Conservation (phyloP, 352 stramenopile genomes). For the Globisporangium spiculum region DNA sequence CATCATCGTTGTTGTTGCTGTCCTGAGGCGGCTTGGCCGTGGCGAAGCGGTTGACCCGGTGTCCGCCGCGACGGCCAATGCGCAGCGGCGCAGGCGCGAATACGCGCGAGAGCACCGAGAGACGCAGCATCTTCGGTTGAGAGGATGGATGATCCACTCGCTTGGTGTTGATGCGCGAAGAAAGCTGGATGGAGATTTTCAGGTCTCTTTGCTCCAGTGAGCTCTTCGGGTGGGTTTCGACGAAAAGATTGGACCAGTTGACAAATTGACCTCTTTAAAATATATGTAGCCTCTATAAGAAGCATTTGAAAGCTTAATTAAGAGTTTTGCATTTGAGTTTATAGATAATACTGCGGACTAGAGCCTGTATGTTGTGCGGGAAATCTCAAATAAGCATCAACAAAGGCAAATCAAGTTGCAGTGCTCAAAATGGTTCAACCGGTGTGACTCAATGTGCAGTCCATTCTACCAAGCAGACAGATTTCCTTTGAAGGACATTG, state of each 20-base stretch:
- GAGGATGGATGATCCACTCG: not conserved
- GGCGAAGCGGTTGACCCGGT: constrained; percentile 16
- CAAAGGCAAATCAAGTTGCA: not conserved
- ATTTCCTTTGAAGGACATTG: not conserved
- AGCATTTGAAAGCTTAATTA: not conserved
- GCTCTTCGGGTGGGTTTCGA: not conserved
- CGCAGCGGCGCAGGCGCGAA: constrained; percentile 44
- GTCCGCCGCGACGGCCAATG: constrained; percentile 22
- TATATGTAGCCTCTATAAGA: not conserved
- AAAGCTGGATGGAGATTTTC: not conserved
- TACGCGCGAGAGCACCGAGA: constrained; percentile 49
- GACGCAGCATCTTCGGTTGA: constrained; percentile 43
- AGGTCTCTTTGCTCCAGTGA: constrained; percentile 10
- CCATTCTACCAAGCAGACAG: not conserved
- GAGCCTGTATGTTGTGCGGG: not conserved
- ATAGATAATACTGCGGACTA: too few species aligned
- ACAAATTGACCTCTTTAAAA: not conserved
- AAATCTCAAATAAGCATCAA: not conserved
- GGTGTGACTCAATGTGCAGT: not conserved
- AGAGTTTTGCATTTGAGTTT: not conserved
- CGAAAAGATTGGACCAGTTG: not conserved
- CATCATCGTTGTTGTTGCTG: constrained; percentile 25
- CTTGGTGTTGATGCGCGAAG: not conserved
- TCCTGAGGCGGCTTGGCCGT: constrained; percentile 7
- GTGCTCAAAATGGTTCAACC: not conserved